Base-by-base conservation (phyloP, 2,329 filamentous ascomycete species). In the Ascochyta fabae region DNA sequence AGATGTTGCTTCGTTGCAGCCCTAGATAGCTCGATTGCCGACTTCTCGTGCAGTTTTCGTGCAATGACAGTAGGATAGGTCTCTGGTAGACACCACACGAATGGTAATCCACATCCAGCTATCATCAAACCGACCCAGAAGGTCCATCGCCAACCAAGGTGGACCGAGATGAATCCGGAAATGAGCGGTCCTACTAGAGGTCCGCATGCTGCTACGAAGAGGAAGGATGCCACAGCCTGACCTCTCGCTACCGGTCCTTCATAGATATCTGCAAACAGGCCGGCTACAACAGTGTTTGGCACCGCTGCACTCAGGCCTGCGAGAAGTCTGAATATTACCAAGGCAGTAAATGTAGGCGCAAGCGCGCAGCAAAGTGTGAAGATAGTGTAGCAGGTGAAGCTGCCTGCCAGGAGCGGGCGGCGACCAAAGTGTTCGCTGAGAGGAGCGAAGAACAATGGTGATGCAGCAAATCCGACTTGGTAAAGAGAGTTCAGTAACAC, bases 91-190 rank as follows among this genome's bases (percentile, higher is more conserved):
- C 87, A 78, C 5, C 84, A 45, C 8, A 88, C 71, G 2, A 84
- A 77, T 3, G 85, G 66, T 68, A 86, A 78, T 3, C 85, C 86
- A 0, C 74, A 70, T 34, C 82, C 86, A 5, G 87, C 88, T 50
- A 89, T 79, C 19, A 91, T 88, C 16, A 90, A 76, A n/a, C 78
- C 86, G 34, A 90, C 81, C 83, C 86, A 89, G 65, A 88, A 88
- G 3, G 81, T 76, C 87, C 87, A 89, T 34, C 86, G 80, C 87
- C 87, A 89, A 19, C 31, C 23, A 81, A 83, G 42, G 86, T 82
- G 4, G 77, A 79, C 31, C 4, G 84, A 78, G 39, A 83, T 80
- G 69, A 81, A 88, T 13, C 86, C 87, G 1, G 83, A 85, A 27
- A 87, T 78, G 33, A 88, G 82, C 3, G 87, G 87, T 23, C 84